phyloP scores from a whole-genome alignment of 345 rosid genomes.

The Microthlaspi erraticum region DNA sequence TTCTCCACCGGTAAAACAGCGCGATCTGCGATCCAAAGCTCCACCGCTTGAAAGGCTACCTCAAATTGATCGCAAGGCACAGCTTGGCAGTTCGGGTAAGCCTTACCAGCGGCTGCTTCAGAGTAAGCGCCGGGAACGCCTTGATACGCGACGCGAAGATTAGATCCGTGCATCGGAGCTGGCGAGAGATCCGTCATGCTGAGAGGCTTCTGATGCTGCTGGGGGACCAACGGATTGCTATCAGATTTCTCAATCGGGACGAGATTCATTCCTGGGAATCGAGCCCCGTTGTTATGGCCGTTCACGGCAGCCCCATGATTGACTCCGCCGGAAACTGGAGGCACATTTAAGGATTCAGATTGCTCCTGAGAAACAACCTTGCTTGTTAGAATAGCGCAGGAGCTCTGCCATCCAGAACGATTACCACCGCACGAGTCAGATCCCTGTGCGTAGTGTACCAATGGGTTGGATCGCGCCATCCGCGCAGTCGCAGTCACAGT shows the following conservation, averaged over 20 bases:
- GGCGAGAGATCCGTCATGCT: conserved; percentile 79
- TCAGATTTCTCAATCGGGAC: conserved; percentile 59
- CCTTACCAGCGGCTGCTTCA: conserved; percentile 97
- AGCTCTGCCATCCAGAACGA: too few relatives aligned
- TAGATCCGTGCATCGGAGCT: conserved; percentile 91
- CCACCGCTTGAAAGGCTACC: conserved; percentile 95
- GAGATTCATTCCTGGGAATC: conserved; percentile 62
- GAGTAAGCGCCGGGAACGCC: conserved; percentile 99
- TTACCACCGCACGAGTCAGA: too few relatives aligned
- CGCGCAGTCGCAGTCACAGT: too few relatives aligned
- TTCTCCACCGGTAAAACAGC: conserved; percentile 95
- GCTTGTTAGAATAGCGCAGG: too few relatives aligned
- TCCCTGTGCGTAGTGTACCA: too few relatives aligned
- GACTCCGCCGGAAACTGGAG: too few relatives aligned
- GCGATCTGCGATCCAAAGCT: conserved; percentile 98
- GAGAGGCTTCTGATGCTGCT: conserved; percentile 50
- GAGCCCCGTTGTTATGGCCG: too few relatives aligned
- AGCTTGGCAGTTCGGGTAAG: conserved; percentile 90
- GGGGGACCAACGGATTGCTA: conserved; percentile 26
- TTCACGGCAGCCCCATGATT: too few relatives aligned
- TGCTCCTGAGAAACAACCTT: too few relatives aligned
- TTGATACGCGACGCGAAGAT: conserved; percentile 89
- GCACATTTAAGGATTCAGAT: too few relatives aligned
- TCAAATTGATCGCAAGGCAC: conserved; percentile 98
- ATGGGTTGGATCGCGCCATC: too few relatives aligned